phyloP scores from a whole-genome alignment of 345 rosid species.

The Reutealis trisperma region DNA sequence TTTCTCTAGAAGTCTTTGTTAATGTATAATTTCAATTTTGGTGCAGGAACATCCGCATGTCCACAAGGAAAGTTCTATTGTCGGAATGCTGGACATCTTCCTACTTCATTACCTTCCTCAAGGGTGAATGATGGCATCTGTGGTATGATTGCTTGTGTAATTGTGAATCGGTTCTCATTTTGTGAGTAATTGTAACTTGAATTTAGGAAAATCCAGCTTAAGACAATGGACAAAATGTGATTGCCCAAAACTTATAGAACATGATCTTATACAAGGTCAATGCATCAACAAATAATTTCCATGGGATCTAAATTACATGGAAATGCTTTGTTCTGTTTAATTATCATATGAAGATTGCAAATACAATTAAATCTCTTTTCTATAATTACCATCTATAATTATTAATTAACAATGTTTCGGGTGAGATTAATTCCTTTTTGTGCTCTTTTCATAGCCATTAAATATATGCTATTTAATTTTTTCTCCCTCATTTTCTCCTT shows the following conservation, averaged over 20 bases:
- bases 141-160: slow-evolving; percentile 44
- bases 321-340: neutral
- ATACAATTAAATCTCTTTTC: neutral
- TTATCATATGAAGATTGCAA: neutral
- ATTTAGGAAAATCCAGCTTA: neutral
- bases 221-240: neutral
- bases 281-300: neutral
- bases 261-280: neutral
- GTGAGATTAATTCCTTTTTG: neutral
- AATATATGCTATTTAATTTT: neutral
- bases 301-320: neutral
- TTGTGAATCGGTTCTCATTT: neutral
- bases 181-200: neutral
- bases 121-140: slow-evolving; percentile 93
- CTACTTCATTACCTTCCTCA: slow-evolving; percentile 63
- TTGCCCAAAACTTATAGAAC: neutral
- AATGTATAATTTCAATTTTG: neutral
- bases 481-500: neutral
- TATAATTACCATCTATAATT: neutral
- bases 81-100: slow-evolving; percentile 64
- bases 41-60: slow-evolving; percentile 88
- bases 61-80: slow-evolving; percentile 82
- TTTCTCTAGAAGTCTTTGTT: neutral
- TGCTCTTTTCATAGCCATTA: neutral
- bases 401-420: neutral